Evolutionary conservation across 129 eudicot genomes (phyloP), one percentile per base, ranked within the genome.

Genomic region (Lonicera japonica): DNA sequence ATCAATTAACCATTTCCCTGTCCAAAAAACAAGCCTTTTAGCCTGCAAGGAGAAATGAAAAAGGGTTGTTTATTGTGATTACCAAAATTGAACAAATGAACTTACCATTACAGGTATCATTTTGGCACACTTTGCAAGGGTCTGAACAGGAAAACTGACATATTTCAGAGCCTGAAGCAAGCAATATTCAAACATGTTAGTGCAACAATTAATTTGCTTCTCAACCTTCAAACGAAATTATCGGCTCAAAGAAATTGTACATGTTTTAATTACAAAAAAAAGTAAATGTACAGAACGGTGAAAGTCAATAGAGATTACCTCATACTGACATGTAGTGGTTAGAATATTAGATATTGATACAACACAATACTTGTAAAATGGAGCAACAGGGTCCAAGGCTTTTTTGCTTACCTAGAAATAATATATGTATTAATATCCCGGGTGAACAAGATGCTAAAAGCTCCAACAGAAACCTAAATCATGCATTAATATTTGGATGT

Each of bases 81-180:
- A 14, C 13, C 2, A 56, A 16, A 23, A 46, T 24, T 9, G 15
- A 11, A 3, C 11, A 70, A 21, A 25, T n/a, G 24, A 59, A 77
- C 96, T 75, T 78, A 94, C 99, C 99, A 94, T 94, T 40, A 94
- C 99, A 39, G 99, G 99, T 60, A 94, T 94, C 99, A 94, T 94
- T 75, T 94, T 94, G 70, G 96, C 99, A 79, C 99, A 94, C 70
- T 94, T 94, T 6, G 99, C 99, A 50, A 94, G 73, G 10, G 99
- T 94, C 83, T 94, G 99, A 67, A 94, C 95, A 39, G 99, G 99
- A 76, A 94, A 94, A 72, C 99, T 94, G 73, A 94, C 99, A 77
- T 94, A 94, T 81, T 94, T 94, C 61, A 94, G 96, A 73, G 99
- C 99, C 99, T 94, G 88, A 54, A 60, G 54, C 40, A 62, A 70